These are phyloP conservation scores for Xerocomellus dryophilus DNA, from an alignment of 768 basidiomycete genomes.

Conservation along the genomic window DNA sequence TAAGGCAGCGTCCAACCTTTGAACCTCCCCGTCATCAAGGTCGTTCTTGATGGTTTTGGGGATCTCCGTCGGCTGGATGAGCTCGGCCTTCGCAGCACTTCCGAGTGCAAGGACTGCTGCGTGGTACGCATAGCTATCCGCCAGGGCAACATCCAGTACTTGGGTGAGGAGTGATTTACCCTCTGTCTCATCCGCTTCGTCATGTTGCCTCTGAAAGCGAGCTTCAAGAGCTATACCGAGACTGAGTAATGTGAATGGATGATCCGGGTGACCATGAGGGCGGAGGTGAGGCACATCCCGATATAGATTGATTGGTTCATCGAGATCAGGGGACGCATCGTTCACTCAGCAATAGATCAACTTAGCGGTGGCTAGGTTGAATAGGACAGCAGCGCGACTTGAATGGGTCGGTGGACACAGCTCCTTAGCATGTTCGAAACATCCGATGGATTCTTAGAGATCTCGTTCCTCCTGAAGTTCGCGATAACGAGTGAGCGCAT, in stretches of 20 bases:
- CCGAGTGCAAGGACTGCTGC: neutral
- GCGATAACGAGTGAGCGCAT: neutral
- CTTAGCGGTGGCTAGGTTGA: constrained; percentile 5
- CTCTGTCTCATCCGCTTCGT: constrained; percentile 6
- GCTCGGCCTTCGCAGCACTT: neutral
- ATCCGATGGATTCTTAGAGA: constrained; percentile 20
- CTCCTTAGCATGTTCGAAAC: constrained; percentile 9
- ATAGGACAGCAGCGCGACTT: constrained; percentile 6
- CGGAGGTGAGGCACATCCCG: neutral
- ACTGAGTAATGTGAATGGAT: neutral
- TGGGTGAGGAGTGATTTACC: neutral
- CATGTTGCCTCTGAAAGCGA: constrained; percentile 3
- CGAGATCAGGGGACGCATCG: neutral
- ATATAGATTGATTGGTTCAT: constrained; percentile 1
- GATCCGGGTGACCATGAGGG: constrained; percentile 4
- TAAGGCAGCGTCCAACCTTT: neutral
- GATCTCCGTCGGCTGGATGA: neutral
- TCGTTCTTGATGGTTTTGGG: neutral
- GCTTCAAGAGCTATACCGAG: constrained; percentile 3
- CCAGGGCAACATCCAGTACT: neutral
- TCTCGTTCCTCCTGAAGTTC: neutral
- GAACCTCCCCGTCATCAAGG: neutral
- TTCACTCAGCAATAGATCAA: neutral
- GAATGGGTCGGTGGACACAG: constrained; percentile 14
- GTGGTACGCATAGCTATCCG: neutral